Base-by-base conservation (phyloP, 805 yeast species). In the Saccharomyces jurei region DNA sequence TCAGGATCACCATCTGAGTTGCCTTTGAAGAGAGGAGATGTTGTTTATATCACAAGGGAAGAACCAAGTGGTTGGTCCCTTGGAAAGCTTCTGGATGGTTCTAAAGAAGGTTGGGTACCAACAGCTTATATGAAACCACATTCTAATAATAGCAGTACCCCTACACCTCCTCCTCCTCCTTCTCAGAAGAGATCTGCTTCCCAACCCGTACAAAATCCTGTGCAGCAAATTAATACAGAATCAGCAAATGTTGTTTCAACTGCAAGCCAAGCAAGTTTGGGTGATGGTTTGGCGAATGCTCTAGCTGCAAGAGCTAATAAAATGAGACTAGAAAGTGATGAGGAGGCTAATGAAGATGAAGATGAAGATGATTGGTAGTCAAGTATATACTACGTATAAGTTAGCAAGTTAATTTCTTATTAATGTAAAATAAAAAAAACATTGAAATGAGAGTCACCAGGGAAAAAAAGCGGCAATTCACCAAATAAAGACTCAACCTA, bases 61-160 rank as follows among this genome's bases (percentile, higher is more conserved):
- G 88, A 86, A 54, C 83, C 84, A 50, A 91, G 88, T 58, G 96
- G 97, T n/a, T 94, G 99, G 99, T 92, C 96, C 62, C 77, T 94
- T 54, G 97, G 89, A 10, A 87, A 87, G 67, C 76, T 82, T 31
- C 68, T 85, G 57, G 91, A 86, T 64, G 94, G 87, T 46, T 66
- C 84, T 0, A 80, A 75, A 54, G 94, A 90, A 68, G 99, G 99
- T 5, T 94, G 99, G 99, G 92, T 94, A 10, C 99, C 99, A 14
- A 85, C 94, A 22, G 87, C 91, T 17, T 94, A 91, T 67, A 82
- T 92, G 65, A 82, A 76, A 25, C 82, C 81, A 57, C 81, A 85
- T 41, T 70, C 74, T 0, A 70, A 67, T 13, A 64, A 65, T 2
- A 59, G 62, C 0, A 49, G 64, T 1, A 53, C 64, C 8, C 52